phyloP scores from a whole-genome alignment of 2,329 filamentous ascomycete genomes.

The Pezicula neosporulosa region DNA sequence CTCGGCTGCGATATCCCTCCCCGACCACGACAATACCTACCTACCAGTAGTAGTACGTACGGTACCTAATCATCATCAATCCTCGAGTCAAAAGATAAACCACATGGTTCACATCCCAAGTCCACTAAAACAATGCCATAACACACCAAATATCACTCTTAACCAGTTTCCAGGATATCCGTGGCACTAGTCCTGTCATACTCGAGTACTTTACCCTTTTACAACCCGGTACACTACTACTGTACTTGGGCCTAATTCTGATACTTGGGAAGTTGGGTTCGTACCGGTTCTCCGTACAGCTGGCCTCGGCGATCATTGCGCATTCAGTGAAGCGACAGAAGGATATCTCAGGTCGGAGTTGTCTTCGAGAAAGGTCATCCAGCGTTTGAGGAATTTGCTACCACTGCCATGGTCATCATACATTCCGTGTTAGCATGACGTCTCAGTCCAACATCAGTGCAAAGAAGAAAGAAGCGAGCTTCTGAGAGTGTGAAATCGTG shows the following conservation, averaged over 20 bases:
- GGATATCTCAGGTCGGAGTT: conserved; percentile 88
- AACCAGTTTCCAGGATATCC: too few species aligned
- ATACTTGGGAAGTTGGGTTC: background rate
- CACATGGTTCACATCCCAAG: too few species aligned
- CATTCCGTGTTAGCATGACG: conserved; percentile 19
- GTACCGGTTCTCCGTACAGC: background rate
- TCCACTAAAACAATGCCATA: background rate
- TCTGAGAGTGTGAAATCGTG: background rate
- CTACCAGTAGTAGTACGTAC: too few species aligned
- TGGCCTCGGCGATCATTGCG: too few species aligned
- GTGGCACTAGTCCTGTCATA: background rate
- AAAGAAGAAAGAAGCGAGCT: background rate
- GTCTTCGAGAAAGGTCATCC: conserved; percentile 91
- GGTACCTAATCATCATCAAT: too few species aligned
- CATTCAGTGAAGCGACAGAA: conserved; percentile 44
- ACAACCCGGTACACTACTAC: background rate
- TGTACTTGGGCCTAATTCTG: background rate
- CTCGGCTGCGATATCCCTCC: background rate
- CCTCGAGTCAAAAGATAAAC: too few species aligned
- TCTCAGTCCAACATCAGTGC: conserved; percentile 12
- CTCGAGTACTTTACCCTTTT: background rate
- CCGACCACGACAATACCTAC: background rate
- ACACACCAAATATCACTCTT: too few species aligned
- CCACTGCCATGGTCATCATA: conserved; percentile 52
- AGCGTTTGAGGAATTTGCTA: conserved; percentile 78